Evolutionary conservation across 176 grass and related monocot species (phyloP), one percentile per base, ranked within the genome.

Genomic region (Musa beccarii): DNA sequence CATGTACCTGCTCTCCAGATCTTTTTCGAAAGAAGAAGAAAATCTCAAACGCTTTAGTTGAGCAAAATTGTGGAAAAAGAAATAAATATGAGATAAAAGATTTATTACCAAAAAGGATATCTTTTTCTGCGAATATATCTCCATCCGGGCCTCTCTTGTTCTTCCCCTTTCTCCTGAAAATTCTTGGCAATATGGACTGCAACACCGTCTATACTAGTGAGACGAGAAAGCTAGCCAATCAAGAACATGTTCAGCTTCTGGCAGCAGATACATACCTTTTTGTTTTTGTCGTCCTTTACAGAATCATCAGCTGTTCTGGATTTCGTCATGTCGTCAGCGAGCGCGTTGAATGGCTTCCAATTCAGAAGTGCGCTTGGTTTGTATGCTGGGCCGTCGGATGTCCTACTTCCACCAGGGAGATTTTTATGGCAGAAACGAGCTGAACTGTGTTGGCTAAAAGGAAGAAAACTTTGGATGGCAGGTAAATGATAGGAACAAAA

Each of bases 121-220:
- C 92, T 0, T 83, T 79, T 21, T 77, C 75, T 2, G 87, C 85
- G 83, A 89, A 72, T 66, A 89, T 49, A 74, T 85, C 84, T 73
- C 85, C 89, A 16, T 89, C 84, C 2, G 78, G 54, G 57, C 53
- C 79, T 17, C 79, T 69, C 68, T 56, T 51, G 69, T 70, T 76
- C 75, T 88, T 87, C 25, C 87, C 92, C 77, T 89, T 92, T 81
- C 88, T 89, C 66, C 89, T 73, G 67, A 96, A 96, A 77, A 96
- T 92, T 72, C 68, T 89, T 12, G 92, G 86, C 86, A 96, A 87
- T 59, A 96, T 89, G 19, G 92, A 96, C 92, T 96, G 69, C 17
- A 69, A 62, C 55, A 10, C 3, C 67, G 5, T 22, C 16, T 53
- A 29, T 23, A 54, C 20, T 51, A 66, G 59, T 43, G 34, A 43